Evolutionary conservation across 805 yeast genomes (phyloP).

Genomic region (Kluyveromyces wickerhamii): DNA sequence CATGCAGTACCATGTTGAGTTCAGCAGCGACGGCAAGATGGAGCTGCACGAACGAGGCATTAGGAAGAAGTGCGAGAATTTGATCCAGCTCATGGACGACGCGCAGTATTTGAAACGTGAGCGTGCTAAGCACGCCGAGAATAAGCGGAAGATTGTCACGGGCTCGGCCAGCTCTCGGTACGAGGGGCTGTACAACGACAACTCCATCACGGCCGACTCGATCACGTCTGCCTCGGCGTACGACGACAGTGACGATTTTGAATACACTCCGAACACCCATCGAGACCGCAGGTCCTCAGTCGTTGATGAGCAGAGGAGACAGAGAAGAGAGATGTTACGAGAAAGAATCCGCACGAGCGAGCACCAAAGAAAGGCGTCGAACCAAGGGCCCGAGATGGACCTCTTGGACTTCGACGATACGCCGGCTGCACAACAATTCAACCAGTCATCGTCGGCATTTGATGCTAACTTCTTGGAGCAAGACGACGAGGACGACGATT

Average conservation of each 20-base stretch:
- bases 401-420: slow-evolving; percentile 25
- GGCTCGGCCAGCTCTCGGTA: slow-evolving; percentile 7
- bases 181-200: slow-evolving; percentile 15
- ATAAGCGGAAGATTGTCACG: slow-evolving; percentile 24
- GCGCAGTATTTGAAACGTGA: slow-evolving; percentile 24
- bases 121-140: slow-evolving; percentile 24
- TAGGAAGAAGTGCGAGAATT: slow-evolving; percentile 27
- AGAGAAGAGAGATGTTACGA: slow-evolving; percentile 30
- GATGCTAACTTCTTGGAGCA: slow-evolving; percentile 7
- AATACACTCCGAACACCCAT: slow-evolving; percentile 10
- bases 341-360: slow-evolving; percentile 29
- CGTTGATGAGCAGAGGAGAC: slow-evolving; percentile 30
- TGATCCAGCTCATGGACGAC: slow-evolving; percentile 25
- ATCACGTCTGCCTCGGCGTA: slow-evolving; percentile 10
- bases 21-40: slow-evolving; percentile 32
- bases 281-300: slow-evolving; percentile 20
- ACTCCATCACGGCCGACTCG: slow-evolving; percentile 15
- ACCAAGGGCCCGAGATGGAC: slow-evolving; percentile 21
- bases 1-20: slow-evolving; percentile 22
- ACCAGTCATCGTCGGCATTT: neutral
- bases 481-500: slow-evolving; percentile 29
- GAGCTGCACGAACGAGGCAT: slow-evolving; percentile 33
- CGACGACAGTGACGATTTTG: slow-evolving; percentile 16
- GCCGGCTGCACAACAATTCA: slow-evolving; percentile 5
- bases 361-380: slow-evolving; percentile 24